phyloP scores from a whole-genome alignment of 2,329 filamentous ascomycete species.

The Penicillium aurantiogriseum region DNA sequence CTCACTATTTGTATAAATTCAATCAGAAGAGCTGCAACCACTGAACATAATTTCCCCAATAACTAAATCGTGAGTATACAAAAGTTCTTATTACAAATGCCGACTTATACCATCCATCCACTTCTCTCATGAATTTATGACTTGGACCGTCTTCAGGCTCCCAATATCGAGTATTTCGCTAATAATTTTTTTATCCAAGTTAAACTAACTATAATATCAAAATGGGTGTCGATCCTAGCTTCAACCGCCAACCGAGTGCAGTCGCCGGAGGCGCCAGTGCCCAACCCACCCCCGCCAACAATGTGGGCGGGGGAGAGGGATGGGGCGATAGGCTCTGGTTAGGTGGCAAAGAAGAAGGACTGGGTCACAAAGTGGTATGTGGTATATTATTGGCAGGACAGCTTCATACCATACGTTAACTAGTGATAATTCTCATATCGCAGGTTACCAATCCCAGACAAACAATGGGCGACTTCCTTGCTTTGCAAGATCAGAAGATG shows the following conservation, averaged over 20 bases:
- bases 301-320: slow-evolving; percentile 21
- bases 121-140: background rate
- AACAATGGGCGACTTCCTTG: slow-evolving; percentile 30
- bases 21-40: too few species aligned
- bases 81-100: background rate
- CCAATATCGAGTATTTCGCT: accelerated
- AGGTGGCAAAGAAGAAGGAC: slow-evolving; percentile 24
- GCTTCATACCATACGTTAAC: background rate
- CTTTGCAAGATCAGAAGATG: slow-evolving; percentile 30
- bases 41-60: too few species aligned
- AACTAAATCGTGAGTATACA: background rate
- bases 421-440: background rate
- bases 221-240: background rate
- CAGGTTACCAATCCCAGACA: slow-evolving; percentile 25
- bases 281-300: slow-evolving; percentile 33
- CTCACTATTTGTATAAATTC: background rate
- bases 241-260: slow-evolving; percentile 16
- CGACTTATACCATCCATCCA: background rate
- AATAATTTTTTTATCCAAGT: too few species aligned
- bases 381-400: background rate
- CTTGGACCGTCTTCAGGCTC: too few species aligned
- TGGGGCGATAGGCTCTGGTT: slow-evolving; percentile 26
- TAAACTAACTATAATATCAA: background rate
- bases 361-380: slow-evolving; percentile 28
- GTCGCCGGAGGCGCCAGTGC: slow-evolving; percentile 27